A percentile compares a stretch with the other conserved stretches of the same genome.
phyloP scores from a whole-genome alignment of 140 eudicot genomes.

The Bidens hawaiensis region DNA sequence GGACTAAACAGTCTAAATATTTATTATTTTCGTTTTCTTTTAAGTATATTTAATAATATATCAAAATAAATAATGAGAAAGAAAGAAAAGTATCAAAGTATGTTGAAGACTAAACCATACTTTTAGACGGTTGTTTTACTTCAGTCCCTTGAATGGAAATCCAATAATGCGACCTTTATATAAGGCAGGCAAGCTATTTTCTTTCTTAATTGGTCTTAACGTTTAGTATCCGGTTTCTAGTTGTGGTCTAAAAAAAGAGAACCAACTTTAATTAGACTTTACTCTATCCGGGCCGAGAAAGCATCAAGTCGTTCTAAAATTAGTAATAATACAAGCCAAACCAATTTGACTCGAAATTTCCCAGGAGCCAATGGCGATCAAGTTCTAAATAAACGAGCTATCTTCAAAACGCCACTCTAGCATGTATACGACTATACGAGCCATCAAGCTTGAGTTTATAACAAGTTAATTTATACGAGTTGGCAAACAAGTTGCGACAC shows the following conservation, averaged over 20 bases:
- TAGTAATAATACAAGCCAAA: not conserved
- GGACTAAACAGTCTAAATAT: not conserved
- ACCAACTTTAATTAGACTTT: not conserved
- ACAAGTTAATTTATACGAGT: too few relatives aligned
- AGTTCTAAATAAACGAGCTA: too few relatives aligned
- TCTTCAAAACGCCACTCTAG: too few relatives aligned
- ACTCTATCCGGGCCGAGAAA: not conserved
- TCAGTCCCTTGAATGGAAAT: not conserved
- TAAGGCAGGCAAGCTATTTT: not conserved
- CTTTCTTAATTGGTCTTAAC: not conserved
- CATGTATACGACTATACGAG: too few relatives aligned
- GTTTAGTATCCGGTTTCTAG: not conserved
- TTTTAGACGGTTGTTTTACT: not conserved
- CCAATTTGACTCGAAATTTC: not conserved
- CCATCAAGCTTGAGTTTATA: too few relatives aligned
- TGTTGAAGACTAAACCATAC: not conserved
- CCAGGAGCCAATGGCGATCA: too few relatives aligned
- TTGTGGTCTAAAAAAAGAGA: not conserved
- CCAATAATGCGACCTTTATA: not conserved
- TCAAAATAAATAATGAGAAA: not conserved
- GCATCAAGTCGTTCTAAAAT: not conserved
- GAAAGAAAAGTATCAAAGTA: not conserved
- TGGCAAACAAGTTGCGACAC: too few relatives aligned
- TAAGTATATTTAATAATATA: too few relatives aligned
- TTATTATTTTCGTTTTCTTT: not conserved